Base-by-base conservation (phyloP, 1,139 yeast genomes). In the Yamadazyma aaseri region DNA sequence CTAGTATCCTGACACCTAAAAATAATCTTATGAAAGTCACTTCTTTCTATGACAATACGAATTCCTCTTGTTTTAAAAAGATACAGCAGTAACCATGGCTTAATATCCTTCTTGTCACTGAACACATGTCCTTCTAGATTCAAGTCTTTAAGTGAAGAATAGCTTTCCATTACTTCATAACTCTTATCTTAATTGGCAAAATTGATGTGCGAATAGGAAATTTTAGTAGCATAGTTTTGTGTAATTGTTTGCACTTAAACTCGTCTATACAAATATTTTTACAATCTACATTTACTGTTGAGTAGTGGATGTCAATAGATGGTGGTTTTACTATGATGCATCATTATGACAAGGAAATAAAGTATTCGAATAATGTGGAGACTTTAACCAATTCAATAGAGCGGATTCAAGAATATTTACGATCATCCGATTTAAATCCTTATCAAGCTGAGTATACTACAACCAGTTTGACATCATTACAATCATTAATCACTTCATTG, bases 31-130 rank as follows among this genome's bases (percentile, higher is more conserved):
- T 73, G 71, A 18, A 23, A 27, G 53, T 82, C 92, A 1, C 86
- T 79, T 34, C 92, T 60, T 55, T 81, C 89, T 39, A 81, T 81
- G 5, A 80, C 89, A 12, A 82, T 64, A 36, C 68, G 66, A 24
- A 82, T 74, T 1, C 86, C 85, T 36, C 70, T 65, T 7, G 68
- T 60, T 14, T 63, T 59, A 30, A 72, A 58, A 35, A 63, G 44
- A 17, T 63, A 61, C 25, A 69, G 59, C 47, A 69, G 81, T 29
- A 82, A 54, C 89, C 89, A 82, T 2, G 87, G 86, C 53, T 82
- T 82, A 46, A 82, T 79, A 20, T 73, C 76, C 24, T 46, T 49
- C 33, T 49, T 57, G 17, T 42, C 32, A 3, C 36, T 32, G 29
- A 56, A 56, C 20, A 21, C 30, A 20, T 39, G 36, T n/a, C 31